phyloP scores from a whole-genome alignment of 2,329 filamentous ascomycete genomes.

The Trichoderma atrobrunneum region DNA sequence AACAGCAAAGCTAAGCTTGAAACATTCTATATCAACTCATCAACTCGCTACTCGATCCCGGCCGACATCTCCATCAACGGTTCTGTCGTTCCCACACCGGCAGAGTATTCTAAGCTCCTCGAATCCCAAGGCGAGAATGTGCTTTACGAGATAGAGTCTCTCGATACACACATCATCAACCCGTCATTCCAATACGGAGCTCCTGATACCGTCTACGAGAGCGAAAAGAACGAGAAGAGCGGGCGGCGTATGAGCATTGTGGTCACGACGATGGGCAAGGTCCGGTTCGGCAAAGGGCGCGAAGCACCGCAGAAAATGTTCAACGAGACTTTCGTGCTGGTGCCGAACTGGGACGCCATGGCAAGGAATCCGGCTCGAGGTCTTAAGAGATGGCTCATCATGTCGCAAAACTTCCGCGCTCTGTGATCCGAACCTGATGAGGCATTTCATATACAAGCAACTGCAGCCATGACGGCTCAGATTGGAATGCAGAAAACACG shows the following conservation, averaged over 20 bases:
- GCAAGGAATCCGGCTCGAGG: slow-evolving; percentile 52
- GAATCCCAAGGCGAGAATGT: slow-evolving; percentile 57
- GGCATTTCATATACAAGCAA: neutral
- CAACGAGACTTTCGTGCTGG: slow-evolving; percentile 76
- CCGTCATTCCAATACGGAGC: slow-evolving; percentile 58
- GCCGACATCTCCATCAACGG: slow-evolving; percentile 81
- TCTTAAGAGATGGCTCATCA: slow-evolving; percentile 61
- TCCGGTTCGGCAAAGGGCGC: slow-evolving; percentile 64
- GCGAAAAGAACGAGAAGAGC: slow-evolving; percentile 45
- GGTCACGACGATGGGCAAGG: slow-evolving; percentile 70
- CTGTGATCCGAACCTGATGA: slow-evolving; percentile 33
- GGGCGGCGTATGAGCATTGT: slow-evolving; percentile 65
- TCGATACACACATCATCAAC: slow-evolving; percentile 78
- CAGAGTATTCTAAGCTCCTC: slow-evolving; percentile 66
- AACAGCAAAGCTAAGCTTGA: slow-evolving; percentile 60
- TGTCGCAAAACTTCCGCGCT: slow-evolving; percentile 69
- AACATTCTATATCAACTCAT: slow-evolving; percentile 67
- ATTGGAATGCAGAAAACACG: neutral
- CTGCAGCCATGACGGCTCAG: neutral
- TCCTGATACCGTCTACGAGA: slow-evolving; percentile 43
- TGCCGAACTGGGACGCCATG: slow-evolving; percentile 67
- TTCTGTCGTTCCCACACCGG: slow-evolving; percentile 58
- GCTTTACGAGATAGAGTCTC: slow-evolving; percentile 70
- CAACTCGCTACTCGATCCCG: slow-evolving; percentile 50
- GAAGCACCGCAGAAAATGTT: slow-evolving; percentile 67